Conservation (phyloP, 2,329 filamentous ascomycete species). For the Sphaerulina musiva region DNA sequence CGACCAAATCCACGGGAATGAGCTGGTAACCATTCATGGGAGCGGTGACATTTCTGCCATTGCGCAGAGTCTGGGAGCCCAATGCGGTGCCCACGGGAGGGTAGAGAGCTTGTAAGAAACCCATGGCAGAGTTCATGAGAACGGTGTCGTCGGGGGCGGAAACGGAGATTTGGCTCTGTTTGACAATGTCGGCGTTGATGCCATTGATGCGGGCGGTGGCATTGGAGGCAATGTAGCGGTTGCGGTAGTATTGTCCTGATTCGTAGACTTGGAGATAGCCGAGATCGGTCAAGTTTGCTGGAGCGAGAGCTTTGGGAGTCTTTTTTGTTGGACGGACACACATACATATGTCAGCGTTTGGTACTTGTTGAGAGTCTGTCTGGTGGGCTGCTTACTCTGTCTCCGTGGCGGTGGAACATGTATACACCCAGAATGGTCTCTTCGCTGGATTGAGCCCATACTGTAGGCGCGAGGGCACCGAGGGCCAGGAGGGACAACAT, state of each 20-base stretch:
- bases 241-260: conserved; percentile 68
- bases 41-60: conserved; percentile 59
- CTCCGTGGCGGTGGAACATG: conserved; percentile 84
- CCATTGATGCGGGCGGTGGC: conserved; percentile 57
- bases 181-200: conserved; percentile 60
- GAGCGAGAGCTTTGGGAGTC: conserved; percentile 66
- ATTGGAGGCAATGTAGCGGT: conserved; percentile 61
- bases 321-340: not conserved
- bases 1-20: conserved; percentile 64
- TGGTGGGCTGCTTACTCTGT: conserved; percentile 45
- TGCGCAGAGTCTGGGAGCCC: conserved; percentile 58
- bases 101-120: conserved; percentile 81
- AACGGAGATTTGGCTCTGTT: conserved; percentile 63
- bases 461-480: conserved; percentile 22
- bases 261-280: conserved; percentile 69
- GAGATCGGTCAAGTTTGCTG: conserved; percentile 68
- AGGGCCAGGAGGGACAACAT: conserved; percentile 21
- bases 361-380: too few species aligned
- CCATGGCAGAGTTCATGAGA: conserved; percentile 70
- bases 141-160: conserved; percentile 65
- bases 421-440: conserved; percentile 76
- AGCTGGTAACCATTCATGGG: conserved; percentile 79
- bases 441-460: conserved; percentile 25
- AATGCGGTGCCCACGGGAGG: conserved; percentile 58
- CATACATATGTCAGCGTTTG: not conserved